phyloP scores from a whole-genome alignment of 139 green algal genomes.

The Micractinium conductrix region DNA sequence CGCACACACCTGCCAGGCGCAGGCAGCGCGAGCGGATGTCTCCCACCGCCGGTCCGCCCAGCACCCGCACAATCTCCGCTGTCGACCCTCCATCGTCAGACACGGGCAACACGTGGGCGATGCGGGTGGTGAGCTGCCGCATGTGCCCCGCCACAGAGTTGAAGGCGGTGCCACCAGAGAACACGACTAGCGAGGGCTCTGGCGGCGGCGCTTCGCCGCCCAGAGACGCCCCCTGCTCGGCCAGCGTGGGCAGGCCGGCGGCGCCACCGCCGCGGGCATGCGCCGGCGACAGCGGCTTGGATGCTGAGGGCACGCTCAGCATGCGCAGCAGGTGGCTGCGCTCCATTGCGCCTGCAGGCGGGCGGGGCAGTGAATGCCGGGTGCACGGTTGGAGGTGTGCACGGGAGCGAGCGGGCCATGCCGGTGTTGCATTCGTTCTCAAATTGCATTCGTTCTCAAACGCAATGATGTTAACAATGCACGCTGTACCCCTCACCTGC shows the following conservation, averaged over 20 bases:
- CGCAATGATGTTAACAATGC: no score
- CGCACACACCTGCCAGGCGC: conserved; percentile 64
- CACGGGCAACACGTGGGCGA: conserved; percentile 96
- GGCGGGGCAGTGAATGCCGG: not conserved
- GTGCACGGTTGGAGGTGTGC: no score
- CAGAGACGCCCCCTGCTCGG: not conserved
- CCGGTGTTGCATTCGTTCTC: no score
- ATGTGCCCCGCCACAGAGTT: conserved; percentile 93
- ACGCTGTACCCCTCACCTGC: not conserved
- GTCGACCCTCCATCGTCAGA: conserved; percentile 97
- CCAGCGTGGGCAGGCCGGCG: not conserved
- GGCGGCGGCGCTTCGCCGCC: not conserved
- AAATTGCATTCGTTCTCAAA: no score
- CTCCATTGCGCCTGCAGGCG: conserved; percentile 12
- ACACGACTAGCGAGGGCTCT: conserved; percentile 80
- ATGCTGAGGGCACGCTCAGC: conserved; percentile 6
- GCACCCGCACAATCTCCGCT: conserved; percentile 97
- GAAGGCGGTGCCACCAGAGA: conserved; percentile 97
- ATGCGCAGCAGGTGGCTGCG: conserved; percentile 28
- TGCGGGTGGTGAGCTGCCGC: conserved; percentile 75
- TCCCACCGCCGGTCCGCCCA: conserved; percentile 96
- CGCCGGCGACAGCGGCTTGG: not conserved
- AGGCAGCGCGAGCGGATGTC: conserved; percentile 97
- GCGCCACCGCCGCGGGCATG: not conserved
- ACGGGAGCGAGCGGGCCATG: no score